A percentile compares a stretch with the other conserved stretches of the same genome.
Evolutionary conservation across 1,139 yeast species (phyloP).

Genomic region (Suhomyces ambrosiae): DNA sequence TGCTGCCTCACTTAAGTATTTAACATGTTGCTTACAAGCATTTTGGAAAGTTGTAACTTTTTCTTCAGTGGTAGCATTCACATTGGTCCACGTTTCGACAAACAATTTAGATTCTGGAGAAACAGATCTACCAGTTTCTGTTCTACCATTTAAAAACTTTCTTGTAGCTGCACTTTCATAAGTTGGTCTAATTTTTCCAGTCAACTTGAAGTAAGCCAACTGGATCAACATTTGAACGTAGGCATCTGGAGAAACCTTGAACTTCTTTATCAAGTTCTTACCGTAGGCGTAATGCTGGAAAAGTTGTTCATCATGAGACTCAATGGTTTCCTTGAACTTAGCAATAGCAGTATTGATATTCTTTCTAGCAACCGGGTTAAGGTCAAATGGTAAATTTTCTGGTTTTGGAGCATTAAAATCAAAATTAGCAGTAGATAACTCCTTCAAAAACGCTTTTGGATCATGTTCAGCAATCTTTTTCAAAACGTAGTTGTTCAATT

Average conservation of each 20-base stretch:
- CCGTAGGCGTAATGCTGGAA: conserved; percentile 77
- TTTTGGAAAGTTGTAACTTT: conserved; percentile 70
- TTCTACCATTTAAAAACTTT: conserved; percentile 85
- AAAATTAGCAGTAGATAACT: conserved; percentile 20
- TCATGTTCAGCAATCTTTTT: conserved; percentile 53
- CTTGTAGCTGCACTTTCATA: conserved; percentile 97
- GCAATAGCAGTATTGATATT: conserved; percentile 59
- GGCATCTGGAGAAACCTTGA: conserved; percentile 77
- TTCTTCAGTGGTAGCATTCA: conserved; percentile 53
- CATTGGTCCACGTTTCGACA: conserved; percentile 74
- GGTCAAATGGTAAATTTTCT: conserved; percentile 41
- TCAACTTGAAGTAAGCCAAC: conserved; percentile 75
- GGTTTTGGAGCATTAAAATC: conserved; percentile 23
- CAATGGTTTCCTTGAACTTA: conserved; percentile 55
- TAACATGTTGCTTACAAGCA: conserved; percentile 76
- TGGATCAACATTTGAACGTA: conserved; percentile 76
- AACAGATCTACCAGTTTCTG: conserved; percentile 93
- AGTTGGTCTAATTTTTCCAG: conserved; percentile 85
- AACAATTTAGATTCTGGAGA: conserved; percentile 73
- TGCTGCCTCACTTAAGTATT: conserved; percentile 74
- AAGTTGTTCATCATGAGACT: conserved; percentile 59
- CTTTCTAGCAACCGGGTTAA: conserved; percentile 52
- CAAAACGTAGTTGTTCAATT: conserved; percentile 77
- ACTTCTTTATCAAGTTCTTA: conserved; percentile 65
- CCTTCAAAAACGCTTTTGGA: conserved; percentile 36